These are phyloP conservation scores for Camptophora hylomeconis DNA, from an alignment of 2,329 filamentous ascomycete genomes.

Conservation along the genomic window DNA sequence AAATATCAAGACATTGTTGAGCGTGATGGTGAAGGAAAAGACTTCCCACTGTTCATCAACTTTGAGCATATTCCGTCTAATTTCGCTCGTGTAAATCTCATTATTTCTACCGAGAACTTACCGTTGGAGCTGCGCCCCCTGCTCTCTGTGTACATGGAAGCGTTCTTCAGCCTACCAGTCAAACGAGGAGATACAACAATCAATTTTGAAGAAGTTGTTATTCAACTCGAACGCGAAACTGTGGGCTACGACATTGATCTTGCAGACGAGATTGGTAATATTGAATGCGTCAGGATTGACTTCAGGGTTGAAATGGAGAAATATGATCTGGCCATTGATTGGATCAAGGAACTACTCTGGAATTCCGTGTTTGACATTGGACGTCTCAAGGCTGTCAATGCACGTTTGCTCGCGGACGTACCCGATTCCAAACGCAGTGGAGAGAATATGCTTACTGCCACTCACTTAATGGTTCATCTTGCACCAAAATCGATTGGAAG, in stretches of 20 bases:
- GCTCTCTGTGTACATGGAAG: conserved; percentile 70
- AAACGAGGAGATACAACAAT: conserved; percentile 60
- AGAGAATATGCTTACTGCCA: conserved; percentile 43
- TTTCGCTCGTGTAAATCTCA: conserved; percentile 74
- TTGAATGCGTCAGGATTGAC: conserved; percentile 67
- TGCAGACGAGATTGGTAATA: conserved; percentile 57
- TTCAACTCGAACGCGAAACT: conserved; percentile 81
- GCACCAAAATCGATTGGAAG: conserved; percentile 63
- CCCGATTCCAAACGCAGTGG: conserved; percentile 86
- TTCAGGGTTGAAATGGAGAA: conserved; percentile 83
- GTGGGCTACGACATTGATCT: conserved; percentile 66
- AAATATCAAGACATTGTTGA: conserved; percentile 66
- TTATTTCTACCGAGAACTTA: conserved; percentile 64
- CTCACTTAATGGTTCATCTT: conserved; percentile 67
- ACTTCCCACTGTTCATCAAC: conserved; percentile 78
- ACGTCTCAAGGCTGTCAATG: conserved; percentile 48
- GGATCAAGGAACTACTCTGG: conserved; percentile 77
- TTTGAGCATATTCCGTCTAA: conserved; percentile 90
- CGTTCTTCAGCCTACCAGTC: conserved; percentile 90
- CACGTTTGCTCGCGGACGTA: conserved; percentile 79
- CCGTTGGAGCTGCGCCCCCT: conserved; percentile 76
- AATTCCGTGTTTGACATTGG: conserved; percentile 76
- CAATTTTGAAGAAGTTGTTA: conserved; percentile 84
- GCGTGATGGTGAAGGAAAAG: conserved; percentile 40
- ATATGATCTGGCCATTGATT: conserved; percentile 67